Percentiles rank a stretch among this genome's conserved stretches.
These are phyloP conservation scores for Clarireedia monteithiana DNA, from an alignment of 2,329 filamentous ascomycete species.

Conservation along the genomic window DNA sequence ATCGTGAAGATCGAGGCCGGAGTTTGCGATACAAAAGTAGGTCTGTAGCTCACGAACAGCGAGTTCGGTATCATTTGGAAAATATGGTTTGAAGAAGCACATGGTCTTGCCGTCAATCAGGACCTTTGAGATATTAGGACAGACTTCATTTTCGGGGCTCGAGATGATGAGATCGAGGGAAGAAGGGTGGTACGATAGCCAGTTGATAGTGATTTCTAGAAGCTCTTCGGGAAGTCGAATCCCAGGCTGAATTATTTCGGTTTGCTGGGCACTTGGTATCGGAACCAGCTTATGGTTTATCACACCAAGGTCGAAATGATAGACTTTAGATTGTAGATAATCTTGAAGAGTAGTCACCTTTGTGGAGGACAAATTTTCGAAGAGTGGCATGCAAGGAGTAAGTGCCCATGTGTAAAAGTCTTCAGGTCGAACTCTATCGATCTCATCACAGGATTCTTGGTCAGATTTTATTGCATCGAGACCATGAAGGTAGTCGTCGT, in stretches of 20 bases:
- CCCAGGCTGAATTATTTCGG: neutral
- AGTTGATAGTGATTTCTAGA: neutral
- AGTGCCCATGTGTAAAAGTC: conserved; percentile 17
- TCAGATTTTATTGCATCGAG: neutral
- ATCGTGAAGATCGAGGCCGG: neutral
- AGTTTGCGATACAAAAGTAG: neutral
- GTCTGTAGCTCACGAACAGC: neutral
- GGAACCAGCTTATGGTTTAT: neutral
- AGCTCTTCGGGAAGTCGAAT: neutral
- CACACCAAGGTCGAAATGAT: neutral
- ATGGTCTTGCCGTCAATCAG: neutral
- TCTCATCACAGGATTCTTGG: conserved; percentile 7
- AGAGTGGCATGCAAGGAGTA: conserved; percentile 12
- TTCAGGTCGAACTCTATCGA: conserved; percentile 9
- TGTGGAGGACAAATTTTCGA: neutral
- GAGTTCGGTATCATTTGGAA: neutral
- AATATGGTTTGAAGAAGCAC: neutral
- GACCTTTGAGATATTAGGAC: neutral
- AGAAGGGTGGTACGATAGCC: neutral
- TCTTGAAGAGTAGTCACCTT: neutral
- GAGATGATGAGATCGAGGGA: neutral
- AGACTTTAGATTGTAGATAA: neutral
- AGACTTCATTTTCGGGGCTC: neutral
- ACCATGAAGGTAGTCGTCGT: conserved; percentile 14
- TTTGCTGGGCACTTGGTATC: neutral